Conservation (phyloP, 2,329 filamentous ascomycete genomes). For the Hypoxylon sp. region DNA sequence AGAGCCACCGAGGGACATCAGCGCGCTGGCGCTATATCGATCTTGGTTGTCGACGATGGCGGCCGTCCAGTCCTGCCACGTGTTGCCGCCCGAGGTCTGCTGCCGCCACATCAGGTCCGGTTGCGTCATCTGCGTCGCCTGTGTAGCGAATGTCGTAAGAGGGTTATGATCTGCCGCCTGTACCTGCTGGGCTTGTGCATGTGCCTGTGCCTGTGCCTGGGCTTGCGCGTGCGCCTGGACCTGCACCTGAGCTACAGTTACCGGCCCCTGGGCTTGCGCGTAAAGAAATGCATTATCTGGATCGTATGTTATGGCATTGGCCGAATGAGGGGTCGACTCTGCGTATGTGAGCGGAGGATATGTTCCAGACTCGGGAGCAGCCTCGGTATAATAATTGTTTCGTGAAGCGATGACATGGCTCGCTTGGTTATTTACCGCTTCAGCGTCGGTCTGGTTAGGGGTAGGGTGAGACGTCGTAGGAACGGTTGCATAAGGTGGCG, state of each 20-base stretch:
- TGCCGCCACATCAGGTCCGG: conserved; percentile 49
- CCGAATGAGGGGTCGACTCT: conserved; percentile 41
- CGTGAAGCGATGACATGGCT: conserved; percentile 43
- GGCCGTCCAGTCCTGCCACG: conserved; percentile 67
- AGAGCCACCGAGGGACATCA: conserved; percentile 59
- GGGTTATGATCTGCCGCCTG: conserved; percentile 47
- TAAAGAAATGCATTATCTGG: conserved; percentile 48
- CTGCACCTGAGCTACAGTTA: conserved; percentile 42
- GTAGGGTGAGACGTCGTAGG: conserved; percentile 38
- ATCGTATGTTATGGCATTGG: conserved; percentile 46
- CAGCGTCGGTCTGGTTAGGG: conserved; percentile 38
- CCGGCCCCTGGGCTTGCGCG: conserved; percentile 45
- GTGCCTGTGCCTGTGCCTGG: conserved; percentile 43
- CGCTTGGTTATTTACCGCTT: conserved; percentile 41
- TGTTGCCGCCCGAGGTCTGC: conserved; percentile 53
- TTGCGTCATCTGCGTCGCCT: conserved; percentile 48
- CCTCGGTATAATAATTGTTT: conserved; percentile 46
- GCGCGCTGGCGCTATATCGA: conserved; percentile 61
- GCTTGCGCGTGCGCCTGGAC: conserved; percentile 41
- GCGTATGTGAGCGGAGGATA: conserved; percentile 48
- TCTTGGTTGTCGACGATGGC: conserved; percentile 64
- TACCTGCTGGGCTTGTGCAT: conserved; percentile 47
- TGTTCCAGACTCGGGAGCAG: conserved; percentile 42
- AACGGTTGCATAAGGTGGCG: conserved; percentile 46
- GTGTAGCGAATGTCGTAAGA: conserved; percentile 47